Evolutionary conservation across 192 early-diverging fungal genomes (phyloP).

Genomic region (Backusella mclennaniae): DNA sequence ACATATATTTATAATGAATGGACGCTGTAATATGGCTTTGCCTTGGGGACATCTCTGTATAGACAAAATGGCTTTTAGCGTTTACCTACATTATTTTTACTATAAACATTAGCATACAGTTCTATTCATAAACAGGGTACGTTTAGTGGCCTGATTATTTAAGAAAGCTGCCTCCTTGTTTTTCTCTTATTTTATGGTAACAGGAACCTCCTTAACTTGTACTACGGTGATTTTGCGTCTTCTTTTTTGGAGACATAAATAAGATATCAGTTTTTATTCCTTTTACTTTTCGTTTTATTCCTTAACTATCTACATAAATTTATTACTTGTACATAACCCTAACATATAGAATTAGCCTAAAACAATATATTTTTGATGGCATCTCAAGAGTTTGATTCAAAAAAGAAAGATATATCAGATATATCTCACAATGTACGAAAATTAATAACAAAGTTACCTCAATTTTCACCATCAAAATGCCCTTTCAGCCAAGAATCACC

Average conservation of each 20-base stretch:
- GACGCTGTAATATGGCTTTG: too few species aligned
- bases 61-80: too few species aligned
- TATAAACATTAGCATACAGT: not conserved
- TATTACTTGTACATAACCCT: not conserved
- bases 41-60: too few species aligned
- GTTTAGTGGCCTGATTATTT: not conserved
- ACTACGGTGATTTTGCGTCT: not conserved
- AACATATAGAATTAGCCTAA: not conserved
- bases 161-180: not conserved
- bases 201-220: not conserved
- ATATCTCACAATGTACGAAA: not conserved
- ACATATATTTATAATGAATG: too few species aligned
- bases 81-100: not conserved
- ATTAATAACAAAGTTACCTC: not conserved
- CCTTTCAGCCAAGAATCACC: constrained; percentile 2
- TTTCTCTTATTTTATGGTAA: not conserved
- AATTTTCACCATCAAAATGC: not conserved
- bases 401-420: not conserved
- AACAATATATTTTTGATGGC: not conserved
- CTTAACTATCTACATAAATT: not conserved
- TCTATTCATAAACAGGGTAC: not conserved
- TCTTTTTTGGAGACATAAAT: not conserved
- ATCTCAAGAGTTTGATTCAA: not conserved
- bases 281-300: not conserved
- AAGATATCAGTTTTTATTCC: not conserved